A percentile compares a stretch with the other conserved stretches of the same genome.
Conservation (phyloP, 352 stramenopile species). For the Stramenopiles sp. region DNA sequence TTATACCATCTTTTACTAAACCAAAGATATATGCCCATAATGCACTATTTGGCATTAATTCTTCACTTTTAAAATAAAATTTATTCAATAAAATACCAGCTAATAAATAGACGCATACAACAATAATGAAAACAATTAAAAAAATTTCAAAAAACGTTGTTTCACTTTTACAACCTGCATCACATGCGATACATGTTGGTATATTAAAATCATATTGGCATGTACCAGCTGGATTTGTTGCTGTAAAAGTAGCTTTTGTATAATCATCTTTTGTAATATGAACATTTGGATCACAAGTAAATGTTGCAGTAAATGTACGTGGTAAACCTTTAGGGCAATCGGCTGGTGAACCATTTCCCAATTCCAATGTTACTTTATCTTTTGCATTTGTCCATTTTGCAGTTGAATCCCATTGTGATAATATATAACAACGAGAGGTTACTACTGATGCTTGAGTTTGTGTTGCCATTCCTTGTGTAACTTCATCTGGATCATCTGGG, state of each 20-base stretch:
- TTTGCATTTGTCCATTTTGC: not conserved
- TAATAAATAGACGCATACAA: not conserved
- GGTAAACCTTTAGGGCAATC: not conserved
- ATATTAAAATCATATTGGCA: not conserved
- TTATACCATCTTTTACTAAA: not conserved
- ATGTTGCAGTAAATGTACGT: not conserved
- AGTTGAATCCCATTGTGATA: not conserved
- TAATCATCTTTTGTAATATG: not conserved
- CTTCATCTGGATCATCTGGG: constrained; percentile 4
- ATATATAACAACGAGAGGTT: not conserved
- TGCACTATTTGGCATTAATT: not conserved
- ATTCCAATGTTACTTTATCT: not conserved
- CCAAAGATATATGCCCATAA: not conserved
- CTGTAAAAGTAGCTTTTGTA: not conserved
- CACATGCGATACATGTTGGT: not conserved
- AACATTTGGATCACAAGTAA: not conserved
- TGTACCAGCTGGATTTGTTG: not conserved
- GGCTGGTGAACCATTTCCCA: not conserved
- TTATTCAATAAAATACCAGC: not conserved
- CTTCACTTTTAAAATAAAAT: not conserved
- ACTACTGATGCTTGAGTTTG: not conserved
- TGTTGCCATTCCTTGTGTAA: not conserved
- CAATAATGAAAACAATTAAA: not conserved
- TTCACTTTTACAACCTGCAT: not conserved
- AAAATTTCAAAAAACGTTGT: not conserved